A percentile compares a stretch with the other conserved stretches of the same genome.
phyloP scores from a whole-genome alignment of 2,329 filamentous ascomycete species.

The Xylariaceae sp. region DNA sequence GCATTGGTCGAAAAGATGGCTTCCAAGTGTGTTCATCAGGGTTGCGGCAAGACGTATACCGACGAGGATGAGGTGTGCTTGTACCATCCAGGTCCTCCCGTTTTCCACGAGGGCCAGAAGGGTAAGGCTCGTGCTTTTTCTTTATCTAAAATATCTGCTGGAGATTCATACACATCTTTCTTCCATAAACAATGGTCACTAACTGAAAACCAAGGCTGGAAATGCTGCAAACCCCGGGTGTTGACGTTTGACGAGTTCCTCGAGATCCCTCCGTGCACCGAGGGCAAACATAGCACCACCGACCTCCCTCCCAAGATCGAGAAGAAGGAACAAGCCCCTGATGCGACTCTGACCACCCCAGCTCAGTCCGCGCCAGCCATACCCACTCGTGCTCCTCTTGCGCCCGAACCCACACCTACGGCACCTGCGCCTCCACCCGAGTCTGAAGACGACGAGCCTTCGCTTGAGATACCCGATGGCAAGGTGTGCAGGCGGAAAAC shows the following conservation, averaged over 20 bases:
- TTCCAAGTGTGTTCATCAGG: constrained; percentile 91
- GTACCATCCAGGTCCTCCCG: constrained; percentile 89
- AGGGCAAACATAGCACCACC: constrained; percentile 84
- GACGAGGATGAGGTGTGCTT: constrained; percentile 77
- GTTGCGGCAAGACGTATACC: constrained; percentile 83
- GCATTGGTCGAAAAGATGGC: constrained; percentile 47
- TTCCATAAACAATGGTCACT: background rate
- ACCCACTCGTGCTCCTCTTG: constrained; percentile 37
- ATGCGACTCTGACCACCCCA: constrained; percentile 37
- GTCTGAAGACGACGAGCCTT: constrained; percentile 81
- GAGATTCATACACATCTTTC: background rate
- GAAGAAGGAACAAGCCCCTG: constrained; percentile 48
- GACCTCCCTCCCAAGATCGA: constrained; percentile 61
- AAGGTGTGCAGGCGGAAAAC: constrained; percentile 71
- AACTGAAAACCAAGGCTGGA: constrained; percentile 65
- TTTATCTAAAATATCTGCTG: background rate
- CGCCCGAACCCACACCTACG: constrained; percentile 44
- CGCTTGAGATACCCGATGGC: constrained; percentile 65
- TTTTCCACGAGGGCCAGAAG: constrained; percentile 98
- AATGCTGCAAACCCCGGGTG: constrained; percentile 96
- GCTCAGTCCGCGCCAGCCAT: constrained; percentile 38
- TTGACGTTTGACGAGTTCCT: constrained; percentile 99
- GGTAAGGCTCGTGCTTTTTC: constrained; percentile 49
- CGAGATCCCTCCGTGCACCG: constrained; percentile 83
- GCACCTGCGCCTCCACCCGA: constrained; percentile 62